Conservation (phyloP, 2,329 filamentous ascomycete species). For the Cordyceps tenuipes region DNA sequence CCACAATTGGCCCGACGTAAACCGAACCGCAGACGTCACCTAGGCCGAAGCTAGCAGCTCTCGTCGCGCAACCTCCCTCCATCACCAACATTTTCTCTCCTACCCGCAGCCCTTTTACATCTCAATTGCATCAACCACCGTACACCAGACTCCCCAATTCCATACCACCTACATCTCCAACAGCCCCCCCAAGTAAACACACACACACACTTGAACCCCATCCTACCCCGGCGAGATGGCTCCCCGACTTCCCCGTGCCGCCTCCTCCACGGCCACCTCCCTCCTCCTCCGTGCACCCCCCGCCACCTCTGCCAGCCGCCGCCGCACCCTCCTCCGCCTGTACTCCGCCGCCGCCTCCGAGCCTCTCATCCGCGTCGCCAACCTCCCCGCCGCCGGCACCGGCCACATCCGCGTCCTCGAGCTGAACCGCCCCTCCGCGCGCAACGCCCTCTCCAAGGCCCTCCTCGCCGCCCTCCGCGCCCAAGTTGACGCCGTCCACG, state of each 20-base stretch:
- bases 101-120: neutral
- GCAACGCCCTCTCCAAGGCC: constrained; percentile 82
- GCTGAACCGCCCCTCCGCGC: constrained; percentile 73
- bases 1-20: constrained; percentile 10
- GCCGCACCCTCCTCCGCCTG: constrained; percentile 17
- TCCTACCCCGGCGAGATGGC: neutral
- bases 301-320: constrained; percentile 14
- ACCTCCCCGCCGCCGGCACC: constrained; percentile 66
- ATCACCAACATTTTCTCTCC: neutral
- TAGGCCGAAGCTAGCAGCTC: neutral
- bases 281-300: constrained; percentile 19
- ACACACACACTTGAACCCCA: neutral
- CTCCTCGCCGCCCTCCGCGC: constrained; percentile 64
- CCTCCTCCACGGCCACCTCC: constrained; percentile 14
- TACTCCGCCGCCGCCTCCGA: constrained; percentile 40
- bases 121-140: neutral
- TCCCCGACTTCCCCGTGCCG: constrained; percentile 9
- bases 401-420: constrained; percentile 85
- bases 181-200: neutral
- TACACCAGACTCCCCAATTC: neutral
- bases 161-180: neutral
- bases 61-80: neutral
- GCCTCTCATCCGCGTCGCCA: constrained; percentile 59
- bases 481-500: constrained; percentile 64
- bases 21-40: constrained; percentile 2